Percentiles rank a stretch among this genome's conserved stretches.
These are phyloP conservation scores for Typha latifolia DNA, from an alignment of 176 grass and related monocot genomes.

Conservation along the genomic window DNA sequence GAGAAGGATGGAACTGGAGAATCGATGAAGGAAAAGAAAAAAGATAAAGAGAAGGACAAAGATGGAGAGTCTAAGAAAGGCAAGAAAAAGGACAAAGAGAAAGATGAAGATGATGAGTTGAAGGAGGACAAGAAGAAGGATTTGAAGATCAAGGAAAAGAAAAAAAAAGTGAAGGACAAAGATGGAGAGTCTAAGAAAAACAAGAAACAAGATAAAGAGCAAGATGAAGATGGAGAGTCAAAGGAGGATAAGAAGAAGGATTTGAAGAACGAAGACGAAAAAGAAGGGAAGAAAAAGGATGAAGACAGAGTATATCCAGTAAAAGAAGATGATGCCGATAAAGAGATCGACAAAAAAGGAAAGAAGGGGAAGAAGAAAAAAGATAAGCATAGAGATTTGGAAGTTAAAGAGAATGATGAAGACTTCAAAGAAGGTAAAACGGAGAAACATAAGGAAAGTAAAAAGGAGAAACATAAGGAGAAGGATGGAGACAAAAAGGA, in stretches of 20 bases:
- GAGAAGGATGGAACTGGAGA: neutral
- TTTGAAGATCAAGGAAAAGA: neutral
- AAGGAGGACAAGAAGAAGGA: neutral
- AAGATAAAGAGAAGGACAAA: slow-evolving; percentile 11
- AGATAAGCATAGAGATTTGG: neutral
- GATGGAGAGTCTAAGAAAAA: slow-evolving; percentile 13
- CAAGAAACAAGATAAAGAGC: slow-evolving; percentile 11
- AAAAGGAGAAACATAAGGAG: slow-evolving; percentile 26
- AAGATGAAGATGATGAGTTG: slow-evolving; percentile 22
- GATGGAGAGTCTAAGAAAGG: slow-evolving; percentile 12
- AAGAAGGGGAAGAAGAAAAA: slow-evolving; percentile 21
- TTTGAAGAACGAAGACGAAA: neutral
- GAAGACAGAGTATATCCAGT: neutral
- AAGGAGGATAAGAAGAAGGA: slow-evolving; percentile 17
- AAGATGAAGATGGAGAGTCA: slow-evolving; percentile 7
- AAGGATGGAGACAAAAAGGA: neutral
- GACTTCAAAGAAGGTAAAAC: neutral
- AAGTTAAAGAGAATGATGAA: slow-evolving; percentile 3
- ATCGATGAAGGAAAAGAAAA: slow-evolving; percentile 10
- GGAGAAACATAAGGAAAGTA: slow-evolving; percentile 4
- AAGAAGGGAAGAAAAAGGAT: slow-evolving; percentile 14
- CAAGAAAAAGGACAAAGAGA: slow-evolving; percentile 15
- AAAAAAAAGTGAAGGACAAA: slow-evolving; percentile 12
- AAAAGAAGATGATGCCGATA: slow-evolving; percentile 2
- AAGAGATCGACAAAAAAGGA: slow-evolving; percentile 8